Percentiles rank a stretch among this genome's conserved stretches.
phyloP scores from a whole-genome alignment of 306 rosid species.

The Rubus parviflorus region DNA sequence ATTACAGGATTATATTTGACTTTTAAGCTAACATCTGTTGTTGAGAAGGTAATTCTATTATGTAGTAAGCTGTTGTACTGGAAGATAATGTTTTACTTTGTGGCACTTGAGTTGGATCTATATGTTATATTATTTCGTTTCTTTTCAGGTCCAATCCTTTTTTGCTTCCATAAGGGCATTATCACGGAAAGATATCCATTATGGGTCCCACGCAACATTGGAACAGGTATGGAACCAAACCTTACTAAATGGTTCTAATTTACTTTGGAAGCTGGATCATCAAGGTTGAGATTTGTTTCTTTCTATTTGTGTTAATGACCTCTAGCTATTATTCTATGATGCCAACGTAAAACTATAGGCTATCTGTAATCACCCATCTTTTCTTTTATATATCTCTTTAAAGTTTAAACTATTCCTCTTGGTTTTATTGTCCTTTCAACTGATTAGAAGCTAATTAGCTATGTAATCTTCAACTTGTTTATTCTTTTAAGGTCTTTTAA shows the following conservation, averaged over 20 bases:
- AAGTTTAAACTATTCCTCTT: background rate
- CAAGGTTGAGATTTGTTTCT: conserved; percentile 15
- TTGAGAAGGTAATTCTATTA: conserved; percentile 66
- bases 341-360: background rate
- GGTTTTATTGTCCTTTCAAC: background rate
- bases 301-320: background rate
- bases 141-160: conserved; percentile 59
- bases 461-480: background rate
- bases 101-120: conserved; percentile 5
- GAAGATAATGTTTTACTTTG: conserved; percentile 14
- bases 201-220: conserved; percentile 73
- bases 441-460: background rate
- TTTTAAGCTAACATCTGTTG: conserved; percentile 73
- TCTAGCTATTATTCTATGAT: conserved; percentile 6
- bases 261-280: conserved; percentile 15
- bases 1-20: conserved; percentile 87
- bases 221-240: conserved; percentile 58
- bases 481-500: background rate
- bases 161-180: conserved; percentile 64
- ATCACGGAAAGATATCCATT: conserved; percentile 65
- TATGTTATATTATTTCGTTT: conserved; percentile 18
- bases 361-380: background rate
- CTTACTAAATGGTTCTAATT: background rate
- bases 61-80: conserved; percentile 7
- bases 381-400: background rate